Percentiles rank a stretch among this genome's conserved stretches.
Evolutionary conservation across 192 early-diverging fungal species (phyloP).

Genomic region (Spizellomyces sp.): DNA sequence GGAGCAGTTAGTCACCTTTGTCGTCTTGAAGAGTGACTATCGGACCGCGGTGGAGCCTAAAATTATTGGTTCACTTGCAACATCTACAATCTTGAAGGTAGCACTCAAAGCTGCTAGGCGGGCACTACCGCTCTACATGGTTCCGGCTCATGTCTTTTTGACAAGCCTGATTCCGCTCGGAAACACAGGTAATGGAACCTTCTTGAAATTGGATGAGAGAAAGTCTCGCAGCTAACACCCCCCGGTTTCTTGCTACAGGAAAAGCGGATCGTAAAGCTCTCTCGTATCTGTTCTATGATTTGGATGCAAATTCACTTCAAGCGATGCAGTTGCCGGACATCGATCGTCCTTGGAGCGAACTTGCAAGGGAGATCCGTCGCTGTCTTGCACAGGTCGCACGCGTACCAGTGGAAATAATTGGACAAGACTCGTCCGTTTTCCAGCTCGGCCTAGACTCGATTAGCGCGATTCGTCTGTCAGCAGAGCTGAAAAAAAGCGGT

Average conservation of each 20-base stretch:
- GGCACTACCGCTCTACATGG: conserved; percentile 14
- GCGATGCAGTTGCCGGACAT: neutral
- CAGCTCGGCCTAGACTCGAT: conserved; percentile 17
- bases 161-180: conserved; percentile 16
- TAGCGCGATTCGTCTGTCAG: neutral
- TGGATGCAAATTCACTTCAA: neutral
- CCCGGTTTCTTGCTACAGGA: neutral
- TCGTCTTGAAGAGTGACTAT: conserved; percentile 1
- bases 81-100: neutral
- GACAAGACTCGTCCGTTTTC: neutral
- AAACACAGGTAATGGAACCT: neutral
- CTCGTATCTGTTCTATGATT: neutral
- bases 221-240: no score
- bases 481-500: neutral
- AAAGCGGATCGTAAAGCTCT: conserved; percentile 21
- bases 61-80: neutral
- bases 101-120: conserved; percentile 2
- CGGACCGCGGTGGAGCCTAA: conserved; percentile 1
- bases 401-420: neutral
- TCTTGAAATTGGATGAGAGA: no score
- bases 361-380: neutral
- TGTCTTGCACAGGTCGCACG: neutral
- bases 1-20: conserved; percentile 19
- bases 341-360: neutral
- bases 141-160: conserved; percentile 8